A percentile compares a stretch with the other conserved stretches of the same genome.
These are phyloP conservation scores for Liquidambar formosana DNA, from an alignment of 164 flowering plant genomes.

Conservation along the genomic window DNA sequence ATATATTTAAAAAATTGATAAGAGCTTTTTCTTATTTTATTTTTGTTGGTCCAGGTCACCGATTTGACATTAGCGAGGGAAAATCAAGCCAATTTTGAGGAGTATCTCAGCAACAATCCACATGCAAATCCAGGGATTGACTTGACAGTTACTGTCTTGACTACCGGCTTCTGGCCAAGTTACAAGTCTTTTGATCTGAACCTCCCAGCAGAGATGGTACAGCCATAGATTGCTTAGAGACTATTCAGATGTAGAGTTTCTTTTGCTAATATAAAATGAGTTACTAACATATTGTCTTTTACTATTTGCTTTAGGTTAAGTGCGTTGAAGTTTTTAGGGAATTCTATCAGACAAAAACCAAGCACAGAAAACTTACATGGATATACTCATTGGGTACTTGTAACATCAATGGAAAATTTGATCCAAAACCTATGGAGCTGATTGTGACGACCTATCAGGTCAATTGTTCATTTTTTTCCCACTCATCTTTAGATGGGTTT, in stretches of 20 bases:
- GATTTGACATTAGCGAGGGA: constrained; percentile 88
- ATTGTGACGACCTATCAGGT: constrained; percentile 92
- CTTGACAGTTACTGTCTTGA: constrained; percentile 85
- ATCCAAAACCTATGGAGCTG: constrained; percentile 72
- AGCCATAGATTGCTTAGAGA: background rate
- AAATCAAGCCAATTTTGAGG: constrained; percentile 77
- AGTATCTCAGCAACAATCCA: constrained; percentile 54
- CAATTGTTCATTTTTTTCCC: constrained; percentile 1
- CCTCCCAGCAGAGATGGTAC: constrained; percentile 88
- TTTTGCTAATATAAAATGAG: background rate
- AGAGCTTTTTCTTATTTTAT: background rate
- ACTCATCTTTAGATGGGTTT: background rate
- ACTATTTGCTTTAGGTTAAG: constrained; percentile 49
- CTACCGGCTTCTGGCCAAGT: constrained; percentile 96
- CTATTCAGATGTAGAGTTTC: too few species aligned
- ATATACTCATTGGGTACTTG: constrained; percentile 90
- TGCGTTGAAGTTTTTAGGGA: constrained; percentile 87
- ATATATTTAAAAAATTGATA: background rate
- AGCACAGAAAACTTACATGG: constrained; percentile 91
- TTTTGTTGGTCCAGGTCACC: constrained; percentile 55
- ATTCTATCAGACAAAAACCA: constrained; percentile 82
- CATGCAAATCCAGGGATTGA: constrained; percentile 82
- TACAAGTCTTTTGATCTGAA: constrained; percentile 88
- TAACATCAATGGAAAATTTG: constrained; percentile 81
- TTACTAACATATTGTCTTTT: background rate